Conservation (phyloP, 164 flowering plant genomes). For the Aristolochia californica region DNA sequence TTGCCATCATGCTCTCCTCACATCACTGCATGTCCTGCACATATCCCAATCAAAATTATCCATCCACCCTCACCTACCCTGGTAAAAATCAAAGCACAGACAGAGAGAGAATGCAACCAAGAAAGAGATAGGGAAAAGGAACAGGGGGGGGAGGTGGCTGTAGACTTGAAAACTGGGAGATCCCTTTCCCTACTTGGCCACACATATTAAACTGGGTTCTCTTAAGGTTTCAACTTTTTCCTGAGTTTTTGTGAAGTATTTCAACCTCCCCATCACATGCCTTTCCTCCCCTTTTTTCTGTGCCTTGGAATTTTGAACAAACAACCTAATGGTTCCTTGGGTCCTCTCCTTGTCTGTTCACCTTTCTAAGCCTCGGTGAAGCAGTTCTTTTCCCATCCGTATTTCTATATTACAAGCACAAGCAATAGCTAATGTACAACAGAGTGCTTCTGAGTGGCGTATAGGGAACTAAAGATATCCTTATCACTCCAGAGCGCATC, state of each 20-base stretch:
- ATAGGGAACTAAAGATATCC: no score
- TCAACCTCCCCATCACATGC: constrained; percentile 13
- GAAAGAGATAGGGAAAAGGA: not conserved
- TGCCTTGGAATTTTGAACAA: constrained; percentile 5
- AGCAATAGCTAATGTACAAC: not conserved
- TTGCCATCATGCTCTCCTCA: constrained; percentile 14
- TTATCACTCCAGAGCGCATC: no score
- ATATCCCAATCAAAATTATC: constrained; percentile 1
- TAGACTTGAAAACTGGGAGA: no score
- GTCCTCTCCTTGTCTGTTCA: constrained; percentile 1
- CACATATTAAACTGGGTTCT: constrained; percentile 9
- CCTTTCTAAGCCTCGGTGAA: not conserved
- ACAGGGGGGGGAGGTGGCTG: not conserved
- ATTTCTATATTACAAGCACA: not conserved
- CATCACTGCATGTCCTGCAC: not conserved
- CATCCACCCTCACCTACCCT: constrained; percentile 2
- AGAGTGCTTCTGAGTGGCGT: no score
- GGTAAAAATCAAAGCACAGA: not conserved
- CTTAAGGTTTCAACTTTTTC: constrained; percentile 3
- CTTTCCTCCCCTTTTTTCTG: not conserved
- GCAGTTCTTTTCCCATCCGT: not conserved
- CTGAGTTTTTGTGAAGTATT: constrained; percentile 7
- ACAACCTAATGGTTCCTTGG: constrained; percentile 7
- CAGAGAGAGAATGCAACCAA: not conserved
- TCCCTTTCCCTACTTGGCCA: no score